Evolutionary conservation across 2,329 filamentous ascomycete species (phyloP).

Genomic region (Fusarium odoratissimum): DNA sequence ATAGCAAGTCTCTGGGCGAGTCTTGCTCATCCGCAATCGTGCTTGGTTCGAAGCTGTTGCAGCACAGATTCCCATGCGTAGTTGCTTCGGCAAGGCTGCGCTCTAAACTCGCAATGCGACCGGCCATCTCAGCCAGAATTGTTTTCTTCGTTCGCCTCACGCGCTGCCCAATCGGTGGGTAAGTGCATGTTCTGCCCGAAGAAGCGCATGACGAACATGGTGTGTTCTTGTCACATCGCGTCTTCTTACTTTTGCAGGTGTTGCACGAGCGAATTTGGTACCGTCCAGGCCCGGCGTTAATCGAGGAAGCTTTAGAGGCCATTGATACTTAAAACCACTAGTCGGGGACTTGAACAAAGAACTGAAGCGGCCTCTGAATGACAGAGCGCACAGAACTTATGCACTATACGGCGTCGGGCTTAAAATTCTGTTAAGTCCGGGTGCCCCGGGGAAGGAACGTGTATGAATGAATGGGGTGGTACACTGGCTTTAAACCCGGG

Average conservation of each 20-base stretch:
- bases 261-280: neutral
- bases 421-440: neutral
- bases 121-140: neutral
- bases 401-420: neutral
- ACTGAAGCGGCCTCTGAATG: accelerated
- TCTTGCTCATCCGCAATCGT: accelerated
- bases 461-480: accelerated
- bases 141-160: slow-evolving; percentile 3
- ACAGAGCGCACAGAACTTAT: neutral
- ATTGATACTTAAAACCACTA: accelerated
- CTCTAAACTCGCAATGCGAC: neutral
- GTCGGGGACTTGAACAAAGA: neutral
- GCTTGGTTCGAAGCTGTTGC: accelerated
- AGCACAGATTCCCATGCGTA: accelerated
- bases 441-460: accelerated
- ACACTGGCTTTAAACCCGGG: neutral
- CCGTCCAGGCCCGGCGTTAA: neutral
- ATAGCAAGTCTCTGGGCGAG: neutral
- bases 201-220: neutral
- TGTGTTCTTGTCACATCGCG: neutral
- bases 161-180: neutral
- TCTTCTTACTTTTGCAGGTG: slow-evolving; percentile 9
- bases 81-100: neutral
- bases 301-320: accelerated
- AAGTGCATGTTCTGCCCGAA: neutral